Base-by-base conservation (phyloP, 257 asterid species). In the Cynanchum wilfordii region DNA sequence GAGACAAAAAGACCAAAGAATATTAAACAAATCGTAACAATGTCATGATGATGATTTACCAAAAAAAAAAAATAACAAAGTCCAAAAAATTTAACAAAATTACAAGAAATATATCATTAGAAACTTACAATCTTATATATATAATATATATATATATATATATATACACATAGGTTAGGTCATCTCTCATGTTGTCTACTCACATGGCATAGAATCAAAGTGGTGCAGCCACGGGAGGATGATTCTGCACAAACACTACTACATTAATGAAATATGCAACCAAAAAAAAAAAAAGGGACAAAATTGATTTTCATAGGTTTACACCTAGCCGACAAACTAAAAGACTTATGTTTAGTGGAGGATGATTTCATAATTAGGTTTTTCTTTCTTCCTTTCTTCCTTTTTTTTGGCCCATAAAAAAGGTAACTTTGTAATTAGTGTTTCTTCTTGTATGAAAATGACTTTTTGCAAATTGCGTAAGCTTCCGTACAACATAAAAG, bases 241-340 rank as follows among this genome's bases (percentile, higher is more conserved):
- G 67, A 62, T 74, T 63, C 74, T 77, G 66, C 51, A 44, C 13
- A 27, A 75, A 76, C 45, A 24, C 50, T 62, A 70, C 25, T 25
- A 38, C 57, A 66, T 56, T 49, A 36, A 29, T 42, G 47, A 42
- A 36, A 3, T 36, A 30, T 22, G 60, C 36, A 10, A 51, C 71
- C 47, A 59, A 22, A 65, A 42, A 75, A 56, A 29, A 8, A 22
- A 29, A 4, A 70, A 65, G 56, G 69, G 22, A 52, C 15, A 57
- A 67, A 84, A 58, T 29, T 54, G 79, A 66, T 82, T 74, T 72
- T 74, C 73, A 81, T 81, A 77, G 80, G 85, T 62, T 73, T 75
- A 78, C 87, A 78, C 83, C 57, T 68, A 83, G 73, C 84, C 86
- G 90, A 85, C 90, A 85, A 83, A 78, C 76, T 38, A 64, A 82